A percentile compares a stretch with the other conserved stretches of the same genome.
phyloP scores from a whole-genome alignment of 148 eudicot genomes.

The Suaeda aralocaspica region DNA sequence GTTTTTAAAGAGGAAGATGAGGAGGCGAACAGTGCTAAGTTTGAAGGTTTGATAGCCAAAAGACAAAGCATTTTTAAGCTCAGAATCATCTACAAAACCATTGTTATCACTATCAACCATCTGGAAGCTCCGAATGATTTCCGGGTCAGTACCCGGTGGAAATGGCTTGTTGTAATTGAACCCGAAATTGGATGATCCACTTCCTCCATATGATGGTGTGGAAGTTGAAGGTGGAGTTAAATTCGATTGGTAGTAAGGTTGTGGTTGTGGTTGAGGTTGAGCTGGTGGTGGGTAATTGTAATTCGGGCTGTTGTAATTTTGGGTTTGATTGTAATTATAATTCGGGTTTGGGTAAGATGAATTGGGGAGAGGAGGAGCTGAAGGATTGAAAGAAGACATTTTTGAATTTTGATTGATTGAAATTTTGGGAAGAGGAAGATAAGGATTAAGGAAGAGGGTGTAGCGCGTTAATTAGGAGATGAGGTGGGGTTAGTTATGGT shows the following conservation, averaged over 20 bases:
- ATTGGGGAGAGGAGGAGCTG: constrained; percentile 52
- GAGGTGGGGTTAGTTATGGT: background rate
- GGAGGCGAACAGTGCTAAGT: constrained; percentile 57
- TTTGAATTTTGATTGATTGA: background rate
- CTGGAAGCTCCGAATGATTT: constrained; percentile 65
- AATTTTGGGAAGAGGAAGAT: background rate
- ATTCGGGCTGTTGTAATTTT: constrained; percentile 5
- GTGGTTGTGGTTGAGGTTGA: constrained; percentile 19
- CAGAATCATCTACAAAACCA: constrained; percentile 61
- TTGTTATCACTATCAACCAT: constrained; percentile 66
- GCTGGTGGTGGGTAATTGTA: constrained; percentile 15
- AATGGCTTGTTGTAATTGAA: constrained; percentile 26
- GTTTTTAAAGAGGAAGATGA: constrained; percentile 56
- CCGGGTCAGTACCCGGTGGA: constrained; percentile 72
- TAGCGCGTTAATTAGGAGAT: constrained; percentile 8
- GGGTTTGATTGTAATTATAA: background rate
- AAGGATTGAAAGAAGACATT: constrained; percentile 35
- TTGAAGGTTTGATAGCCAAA: constrained; percentile 49
- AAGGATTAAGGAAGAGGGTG: background rate
- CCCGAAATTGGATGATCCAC: constrained; percentile 16
- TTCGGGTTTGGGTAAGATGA: constrained; percentile 10
- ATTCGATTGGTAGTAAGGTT: constrained; percentile 12
- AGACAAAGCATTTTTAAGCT: constrained; percentile 53
- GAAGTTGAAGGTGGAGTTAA: constrained; percentile 12
- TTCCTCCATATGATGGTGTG: background rate